Percentiles rank a stretch among this genome's conserved stretches.
Conservation (phyloP, 208 protist genomes). For the Wallacemonas sp. region DNA sequence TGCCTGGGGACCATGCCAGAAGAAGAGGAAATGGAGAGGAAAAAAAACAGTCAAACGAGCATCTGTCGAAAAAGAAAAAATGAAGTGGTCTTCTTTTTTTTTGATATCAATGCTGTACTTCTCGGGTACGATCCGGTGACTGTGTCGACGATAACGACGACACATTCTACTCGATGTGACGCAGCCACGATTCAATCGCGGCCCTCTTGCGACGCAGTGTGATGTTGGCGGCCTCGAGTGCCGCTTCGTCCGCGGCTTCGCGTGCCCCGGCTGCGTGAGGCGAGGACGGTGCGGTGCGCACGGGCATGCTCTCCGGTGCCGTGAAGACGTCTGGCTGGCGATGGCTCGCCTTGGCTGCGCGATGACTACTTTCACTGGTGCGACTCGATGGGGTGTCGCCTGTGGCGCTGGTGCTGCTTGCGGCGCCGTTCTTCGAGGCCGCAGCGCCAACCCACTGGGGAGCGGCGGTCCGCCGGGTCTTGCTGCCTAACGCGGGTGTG, state of each 20-base stretch:
- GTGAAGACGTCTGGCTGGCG: background rate
- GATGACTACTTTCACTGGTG: background rate
- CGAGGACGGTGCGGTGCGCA: background rate
- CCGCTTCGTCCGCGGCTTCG: background rate
- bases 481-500: no score
- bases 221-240: background rate
- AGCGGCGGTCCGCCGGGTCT: no score
- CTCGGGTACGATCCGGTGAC: no score
- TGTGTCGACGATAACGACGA: no score
- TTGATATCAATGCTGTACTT: no score
- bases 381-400: no score
- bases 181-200: conserved; percentile 30
- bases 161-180: conserved; percentile 12
- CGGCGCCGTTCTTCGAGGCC: conserved; percentile 8
- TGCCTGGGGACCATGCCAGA: no score
- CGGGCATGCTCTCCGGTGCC: background rate
- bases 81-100: no score
- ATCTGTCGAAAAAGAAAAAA: no score
- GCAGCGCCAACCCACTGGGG: no score
- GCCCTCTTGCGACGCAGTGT: conserved; percentile 26
- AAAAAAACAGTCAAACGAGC: conserved; percentile 15
- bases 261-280: background rate
- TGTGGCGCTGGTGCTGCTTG: background rate
- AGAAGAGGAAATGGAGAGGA: background rate
- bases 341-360: background rate